phyloP scores from a whole-genome alignment of 129 eudicot genomes.

The Chrysanthemum seticuspe region DNA sequence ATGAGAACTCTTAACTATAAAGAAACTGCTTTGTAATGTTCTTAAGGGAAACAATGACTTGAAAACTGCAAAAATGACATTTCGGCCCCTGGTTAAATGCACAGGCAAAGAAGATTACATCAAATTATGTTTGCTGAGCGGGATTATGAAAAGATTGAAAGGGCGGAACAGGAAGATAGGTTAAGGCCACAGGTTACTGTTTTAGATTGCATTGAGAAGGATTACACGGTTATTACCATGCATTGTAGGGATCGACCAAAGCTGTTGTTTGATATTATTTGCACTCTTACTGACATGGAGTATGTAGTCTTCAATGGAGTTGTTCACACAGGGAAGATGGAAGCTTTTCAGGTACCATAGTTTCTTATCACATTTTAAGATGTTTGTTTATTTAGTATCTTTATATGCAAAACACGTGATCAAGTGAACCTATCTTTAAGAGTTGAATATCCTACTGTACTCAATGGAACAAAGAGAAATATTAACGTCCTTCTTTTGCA shows the following conservation, averaged over 20 bases:
- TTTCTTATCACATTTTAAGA: not conserved
- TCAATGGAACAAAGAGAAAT: not conserved
- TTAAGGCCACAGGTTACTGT: too few species aligned
- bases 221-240: too few species aligned
- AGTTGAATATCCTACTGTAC: not conserved
- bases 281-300: constrained; percentile 92
- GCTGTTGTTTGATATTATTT: constrained; percentile 73
- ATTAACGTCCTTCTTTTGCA: not conserved
- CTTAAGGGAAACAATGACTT: constrained; percentile 55
- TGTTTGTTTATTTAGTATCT: not conserved
- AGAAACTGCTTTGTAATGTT: constrained; percentile 67
- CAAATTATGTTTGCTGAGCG: too few species aligned
- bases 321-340: constrained; percentile 70
- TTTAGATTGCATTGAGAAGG: too few species aligned
- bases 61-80: too few species aligned
- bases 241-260: constrained; percentile 70
- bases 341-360: constrained; percentile 79
- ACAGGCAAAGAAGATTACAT: too few species aligned
- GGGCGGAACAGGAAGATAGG: too few species aligned
- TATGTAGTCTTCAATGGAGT: constrained; percentile 94
- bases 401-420: not conserved
- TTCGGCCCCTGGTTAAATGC: too few species aligned
- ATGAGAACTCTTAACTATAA: constrained; percentile 41
- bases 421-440: not conserved
- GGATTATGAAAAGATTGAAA: too few species aligned